Evolutionary conservation across 495 filamentous ascomycete species (phyloP), one percentile per base, ranked within the genome.

Genomic region (Penicillium pancosmium): DNA sequence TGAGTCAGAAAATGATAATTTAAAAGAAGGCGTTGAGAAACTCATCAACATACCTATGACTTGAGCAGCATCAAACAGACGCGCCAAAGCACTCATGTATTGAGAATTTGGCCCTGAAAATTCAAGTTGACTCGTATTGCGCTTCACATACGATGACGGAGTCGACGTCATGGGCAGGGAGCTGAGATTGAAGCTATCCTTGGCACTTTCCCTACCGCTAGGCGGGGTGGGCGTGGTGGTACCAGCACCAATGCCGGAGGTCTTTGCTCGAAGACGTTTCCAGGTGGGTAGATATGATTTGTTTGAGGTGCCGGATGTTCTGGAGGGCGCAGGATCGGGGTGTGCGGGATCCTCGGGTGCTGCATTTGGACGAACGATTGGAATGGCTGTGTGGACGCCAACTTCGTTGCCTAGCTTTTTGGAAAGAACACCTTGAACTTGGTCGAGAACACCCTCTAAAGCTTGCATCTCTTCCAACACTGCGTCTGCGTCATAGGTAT

Each of bases 391-490:
- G 50, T 90, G 86, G 8, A 92, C 82, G 40, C 94, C 94, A 40
- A 98, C 95, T 64, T 98, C 94, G 59, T 79, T 88, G 15, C 94
- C 93, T 3, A 98, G 81, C 66, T 92, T 96, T 69, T 93, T 93
- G 6, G 86, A 72, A 25, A 98, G 78, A 12, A 80, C 78, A 9
- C 81, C 70, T 71, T 96, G 92, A 0, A 89, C 91, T 66, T 92
- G 88, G 65, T 98, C 94, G 31, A 98, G 81, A 36, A 97, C 81
- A 54, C 78, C 80, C 73, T 98, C 94, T 27, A 98, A 80, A n/a
- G 85, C 78, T 68, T 97, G 91, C 91, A 98, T 96, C 69, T 98
- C 94, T 64, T 97, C 93, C 33, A 95, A 77, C 15, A 98, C 86
- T 18, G 92, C 90, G 63, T 96, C 92, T 2, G 93, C 91, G 69